Conservation (phyloP, 164 flowering plant genomes). For the Dillenia turbinata region DNA sequence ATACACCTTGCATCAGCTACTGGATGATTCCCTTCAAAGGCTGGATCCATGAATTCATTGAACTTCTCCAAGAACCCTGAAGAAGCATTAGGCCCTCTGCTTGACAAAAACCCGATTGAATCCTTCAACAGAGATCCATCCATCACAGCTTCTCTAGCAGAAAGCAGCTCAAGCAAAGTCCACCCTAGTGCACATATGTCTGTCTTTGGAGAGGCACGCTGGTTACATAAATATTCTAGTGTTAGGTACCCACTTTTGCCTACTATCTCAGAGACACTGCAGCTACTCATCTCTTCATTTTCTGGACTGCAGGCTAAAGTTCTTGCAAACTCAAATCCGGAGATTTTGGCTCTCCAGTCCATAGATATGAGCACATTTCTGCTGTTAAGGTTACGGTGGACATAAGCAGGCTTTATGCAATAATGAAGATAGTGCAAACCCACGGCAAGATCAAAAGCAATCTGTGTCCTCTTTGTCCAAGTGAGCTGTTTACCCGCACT, state of each 20-base stretch:
- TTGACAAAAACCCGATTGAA: slow-evolving; percentile 23
- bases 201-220: slow-evolving; percentile 36
- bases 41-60: slow-evolving; percentile 51
- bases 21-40: slow-evolving; percentile 36
- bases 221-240: slow-evolving; percentile 37
- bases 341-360: slow-evolving; percentile 58
- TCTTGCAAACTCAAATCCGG: slow-evolving; percentile 33
- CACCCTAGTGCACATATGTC: slow-evolving; percentile 66
- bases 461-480: slow-evolving; percentile 49
- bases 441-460: slow-evolving; percentile 52
- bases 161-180: slow-evolving; percentile 61
- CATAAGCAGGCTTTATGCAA: slow-evolving; percentile 49
- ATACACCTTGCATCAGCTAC: slow-evolving; percentile 39
- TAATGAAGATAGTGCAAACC: slow-evolving; percentile 64
- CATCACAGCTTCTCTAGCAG: slow-evolving; percentile 32
- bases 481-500: slow-evolving; percentile 20
- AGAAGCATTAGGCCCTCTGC: slow-evolving; percentile 25
- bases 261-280: slow-evolving; percentile 22
- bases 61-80: slow-evolving; percentile 41
- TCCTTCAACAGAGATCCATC: slow-evolving; percentile 26
- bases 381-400: slow-evolving; percentile 40
- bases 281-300: slow-evolving; percentile 4
- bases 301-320: slow-evolving; percentile 15
- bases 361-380: slow-evolving; percentile 39
- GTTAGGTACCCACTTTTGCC: slow-evolving; percentile 41